These are phyloP conservation scores for Tympanopsis confertula DNA, from an alignment of 2,329 filamentous ascomycete species.

Conservation along the genomic window DNA sequence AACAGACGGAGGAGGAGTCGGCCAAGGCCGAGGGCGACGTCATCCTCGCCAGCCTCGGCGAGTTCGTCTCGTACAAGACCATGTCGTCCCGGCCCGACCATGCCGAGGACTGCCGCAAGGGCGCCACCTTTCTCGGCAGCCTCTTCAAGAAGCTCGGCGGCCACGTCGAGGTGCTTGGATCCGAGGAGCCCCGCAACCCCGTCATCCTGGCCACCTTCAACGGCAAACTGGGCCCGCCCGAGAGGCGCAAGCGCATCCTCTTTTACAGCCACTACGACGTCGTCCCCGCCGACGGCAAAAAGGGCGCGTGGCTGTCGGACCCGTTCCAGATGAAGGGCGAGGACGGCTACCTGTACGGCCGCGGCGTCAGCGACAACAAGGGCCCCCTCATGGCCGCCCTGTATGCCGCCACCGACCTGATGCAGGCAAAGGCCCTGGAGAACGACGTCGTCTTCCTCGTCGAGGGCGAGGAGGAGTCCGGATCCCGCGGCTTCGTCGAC, in stretches of 20 bases:
- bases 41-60: slow-evolving; percentile 61
- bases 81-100: slow-evolving; percentile 79
- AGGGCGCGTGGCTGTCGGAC: slow-evolving; percentile 73
- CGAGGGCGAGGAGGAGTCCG: slow-evolving; percentile 92
- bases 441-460: slow-evolving; percentile 90
- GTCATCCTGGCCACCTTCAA: slow-evolving; percentile 86
- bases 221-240: slow-evolving; percentile 55
- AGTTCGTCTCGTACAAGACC: slow-evolving; percentile 85
- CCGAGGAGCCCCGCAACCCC: slow-evolving; percentile 64
- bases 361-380: slow-evolving; percentile 96
- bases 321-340: slow-evolving; percentile 83
- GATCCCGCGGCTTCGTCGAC: slow-evolving; percentile 79
- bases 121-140: slow-evolving; percentile 78
- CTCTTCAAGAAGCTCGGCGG: slow-evolving; percentile 89
- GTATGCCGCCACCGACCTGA: slow-evolving; percentile 82
- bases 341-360: slow-evolving; percentile 86
- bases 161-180: slow-evolving; percentile 76
- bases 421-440: slow-evolving; percentile 69
- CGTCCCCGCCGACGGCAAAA: slow-evolving; percentile 74
- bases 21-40: slow-evolving; percentile 34
- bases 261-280: slow-evolving; percentile 99
- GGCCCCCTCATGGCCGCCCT: slow-evolving; percentile 88
- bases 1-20: slow-evolving; percentile 19
- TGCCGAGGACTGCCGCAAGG: slow-evolving; percentile 81
- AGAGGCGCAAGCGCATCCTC: slow-evolving; percentile 69